A percentile compares a stretch with the other conserved stretches of the same genome.
Conservation (phyloP, 169 alveolate species). For the Cryptosporidium bovis region DNA sequence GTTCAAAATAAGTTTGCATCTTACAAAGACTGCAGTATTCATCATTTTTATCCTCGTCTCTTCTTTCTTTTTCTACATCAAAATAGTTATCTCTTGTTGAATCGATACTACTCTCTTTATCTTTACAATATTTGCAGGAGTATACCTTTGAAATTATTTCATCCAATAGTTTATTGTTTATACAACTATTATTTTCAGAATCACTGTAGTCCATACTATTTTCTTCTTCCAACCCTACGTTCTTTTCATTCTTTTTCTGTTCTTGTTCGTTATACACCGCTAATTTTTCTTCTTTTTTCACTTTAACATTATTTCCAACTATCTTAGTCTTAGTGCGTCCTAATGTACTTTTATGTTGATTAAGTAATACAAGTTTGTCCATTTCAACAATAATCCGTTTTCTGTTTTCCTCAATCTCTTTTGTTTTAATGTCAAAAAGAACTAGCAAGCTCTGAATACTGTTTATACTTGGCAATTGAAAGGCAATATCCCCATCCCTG, state of each 20-base stretch:
- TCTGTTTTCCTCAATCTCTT: constrained; percentile 19
- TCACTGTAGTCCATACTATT: too few relatives aligned
- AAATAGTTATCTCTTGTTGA: neutral
- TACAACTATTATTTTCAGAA: too few relatives aligned
- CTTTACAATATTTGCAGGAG: constrained; percentile 20
- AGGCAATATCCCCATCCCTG: constrained; percentile 8
- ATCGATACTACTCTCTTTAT: neutral
- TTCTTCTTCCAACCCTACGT: too few relatives aligned
- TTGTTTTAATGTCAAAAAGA: neutral
- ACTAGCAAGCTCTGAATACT: constrained; percentile 1
- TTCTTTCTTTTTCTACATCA: neutral
- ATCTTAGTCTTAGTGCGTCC: too few relatives aligned
- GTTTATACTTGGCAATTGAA: constrained; percentile 13
- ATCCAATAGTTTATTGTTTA: neutral
- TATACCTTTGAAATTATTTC: constrained; percentile 40
- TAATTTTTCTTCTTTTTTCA: too few relatives aligned
- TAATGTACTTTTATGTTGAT: neutral
- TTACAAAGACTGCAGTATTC: constrained; percentile 25
- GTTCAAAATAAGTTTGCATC: constrained; percentile 35
- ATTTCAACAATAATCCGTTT: neutral
- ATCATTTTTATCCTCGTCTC: neutral
- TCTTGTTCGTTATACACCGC: too few relatives aligned
- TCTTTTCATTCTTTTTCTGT: too few relatives aligned
- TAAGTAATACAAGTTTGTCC: neutral
- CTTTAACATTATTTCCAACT: too few relatives aligned